A percentile compares a stretch with the other conserved stretches of the same genome.
These are phyloP conservation scores for Acacia crassicarpa DNA, from an alignment of 306 rosid genomes.

Conservation along the genomic window DNA sequence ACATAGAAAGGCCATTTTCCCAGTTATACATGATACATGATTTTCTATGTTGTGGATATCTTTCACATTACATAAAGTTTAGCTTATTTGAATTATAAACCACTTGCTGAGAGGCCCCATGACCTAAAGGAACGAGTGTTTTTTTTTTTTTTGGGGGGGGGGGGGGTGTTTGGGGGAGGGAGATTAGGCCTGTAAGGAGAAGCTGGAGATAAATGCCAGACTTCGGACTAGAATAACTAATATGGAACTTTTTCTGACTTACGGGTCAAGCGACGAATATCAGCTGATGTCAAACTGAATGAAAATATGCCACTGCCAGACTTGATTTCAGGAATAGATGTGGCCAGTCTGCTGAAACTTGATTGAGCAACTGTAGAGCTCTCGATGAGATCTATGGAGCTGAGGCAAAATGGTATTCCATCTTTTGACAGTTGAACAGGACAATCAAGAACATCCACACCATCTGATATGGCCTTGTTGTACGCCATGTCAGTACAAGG, in stretches of 20 bases:
- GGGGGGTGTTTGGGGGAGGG: not conserved
- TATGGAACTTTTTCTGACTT: constrained; percentile 37
- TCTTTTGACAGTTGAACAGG: constrained; percentile 85
- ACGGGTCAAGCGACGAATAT: constrained; percentile 60
- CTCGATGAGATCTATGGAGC: constrained; percentile 68
- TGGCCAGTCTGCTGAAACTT: constrained; percentile 31
- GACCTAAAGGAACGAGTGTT: not conserved
- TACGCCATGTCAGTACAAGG: constrained; percentile 68
- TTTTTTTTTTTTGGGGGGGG: too few relatives aligned
- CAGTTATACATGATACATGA: not conserved
- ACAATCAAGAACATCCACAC: constrained; percentile 78
- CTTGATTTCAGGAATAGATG: constrained; percentile 50
- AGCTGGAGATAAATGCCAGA: constrained; percentile 2
- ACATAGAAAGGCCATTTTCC: not conserved
- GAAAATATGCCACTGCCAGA: constrained; percentile 62
- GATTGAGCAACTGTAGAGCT: constrained; percentile 63
- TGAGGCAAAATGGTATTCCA: constrained; percentile 79
- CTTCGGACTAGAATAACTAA: not conserved
- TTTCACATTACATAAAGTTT: constrained; percentile 1
- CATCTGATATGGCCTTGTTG: constrained; percentile 61
- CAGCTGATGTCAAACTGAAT: constrained; percentile 57
- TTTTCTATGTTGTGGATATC: not conserved
- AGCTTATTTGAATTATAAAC: not conserved
- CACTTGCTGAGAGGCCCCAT: not conserved
- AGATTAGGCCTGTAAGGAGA: not conserved